Evolutionary conservation across 306 rosid genomes (phyloP).

Genomic region (Notholithocarpus densiflorus): DNA sequence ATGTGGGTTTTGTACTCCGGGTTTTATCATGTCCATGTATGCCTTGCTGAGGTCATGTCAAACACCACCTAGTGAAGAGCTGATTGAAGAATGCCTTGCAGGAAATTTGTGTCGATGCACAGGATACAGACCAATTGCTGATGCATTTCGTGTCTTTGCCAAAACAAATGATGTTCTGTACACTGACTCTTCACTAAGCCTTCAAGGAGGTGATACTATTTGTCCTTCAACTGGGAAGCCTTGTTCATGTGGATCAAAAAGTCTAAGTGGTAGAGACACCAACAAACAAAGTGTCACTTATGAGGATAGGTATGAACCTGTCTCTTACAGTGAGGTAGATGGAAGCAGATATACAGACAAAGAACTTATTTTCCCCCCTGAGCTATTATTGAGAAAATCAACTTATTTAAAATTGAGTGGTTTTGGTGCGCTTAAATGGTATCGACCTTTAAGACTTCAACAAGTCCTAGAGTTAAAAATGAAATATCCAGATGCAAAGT

Average conservation of each 20-base stretch:
- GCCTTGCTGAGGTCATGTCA: slow-evolving; percentile 79
- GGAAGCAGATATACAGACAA: slow-evolving; percentile 76
- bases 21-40: slow-evolving; percentile 89
- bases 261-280: slow-evolving; percentile 30
- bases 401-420: slow-evolving; percentile 61
- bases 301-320: slow-evolving; percentile 39
- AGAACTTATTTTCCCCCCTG: slow-evolving; percentile 94
- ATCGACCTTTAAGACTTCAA: slow-evolving; percentile 68
- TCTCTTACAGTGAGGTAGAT: slow-evolving; percentile 68
- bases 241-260: slow-evolving; percentile 66
- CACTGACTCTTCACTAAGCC: slow-evolving; percentile 49
- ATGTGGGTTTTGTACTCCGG: slow-evolving; percentile 98
- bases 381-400: slow-evolving; percentile 55
- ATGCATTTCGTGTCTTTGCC: slow-evolving; percentile 88
- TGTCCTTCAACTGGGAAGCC: slow-evolving; percentile 96
- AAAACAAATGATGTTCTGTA: slow-evolving; percentile 62
- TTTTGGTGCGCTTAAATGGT: slow-evolving; percentile 78
- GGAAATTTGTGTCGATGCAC: slow-evolving; percentile 98
- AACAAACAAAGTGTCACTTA: slow-evolving; percentile 22
- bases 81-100: slow-evolving; percentile 87
- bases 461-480: slow-evolving; percentile 68
- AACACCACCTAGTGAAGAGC: slow-evolving; percentile 72
- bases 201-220: slow-evolving; percentile 45
- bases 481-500: slow-evolving; percentile 70
- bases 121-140: slow-evolving; percentile 93